Percentiles rank a stretch among this genome's conserved stretches.
Conservation (phyloP, 192 early-diverging fungal genomes). For the Bifiguratus adelaidae region DNA sequence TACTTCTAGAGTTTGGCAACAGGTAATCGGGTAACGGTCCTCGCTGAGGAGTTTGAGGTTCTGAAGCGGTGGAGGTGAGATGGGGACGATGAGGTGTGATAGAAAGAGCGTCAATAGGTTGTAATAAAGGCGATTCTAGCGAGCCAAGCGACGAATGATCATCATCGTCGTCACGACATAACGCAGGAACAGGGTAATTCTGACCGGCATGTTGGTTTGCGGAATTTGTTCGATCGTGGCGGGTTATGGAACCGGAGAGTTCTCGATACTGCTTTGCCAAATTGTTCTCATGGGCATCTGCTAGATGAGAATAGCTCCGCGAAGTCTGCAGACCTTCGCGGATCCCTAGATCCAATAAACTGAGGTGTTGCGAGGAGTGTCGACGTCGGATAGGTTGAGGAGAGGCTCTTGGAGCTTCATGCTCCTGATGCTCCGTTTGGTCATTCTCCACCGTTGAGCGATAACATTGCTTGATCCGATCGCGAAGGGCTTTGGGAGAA, state of each 20-base stretch:
- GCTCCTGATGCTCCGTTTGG: too few species aligned
- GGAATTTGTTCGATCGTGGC: not conserved
- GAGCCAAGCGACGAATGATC: not conserved
- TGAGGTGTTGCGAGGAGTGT: not conserved
- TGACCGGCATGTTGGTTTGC: not conserved
- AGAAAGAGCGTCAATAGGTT: not conserved
- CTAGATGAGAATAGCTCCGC: not conserved
- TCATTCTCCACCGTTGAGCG: not conserved
- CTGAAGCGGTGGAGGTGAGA: not conserved
- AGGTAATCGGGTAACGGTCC: too few species aligned
- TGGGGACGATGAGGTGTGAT: not conserved
- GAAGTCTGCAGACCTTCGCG: too few species aligned
- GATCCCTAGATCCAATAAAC: too few species aligned
- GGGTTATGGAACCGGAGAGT: too few species aligned
- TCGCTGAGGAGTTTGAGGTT: too few species aligned
- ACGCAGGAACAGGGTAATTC: not conserved
- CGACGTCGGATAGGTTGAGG: not conserved
- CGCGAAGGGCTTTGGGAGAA: conserved; percentile 71
- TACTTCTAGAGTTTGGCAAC: conserved; percentile 11
- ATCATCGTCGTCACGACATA: not conserved
- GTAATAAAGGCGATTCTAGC: not conserved
- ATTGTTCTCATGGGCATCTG: too few species aligned
- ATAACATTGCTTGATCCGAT: conserved; percentile 48
- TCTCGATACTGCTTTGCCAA: too few species aligned
- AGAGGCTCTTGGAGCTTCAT: not conserved